Conservation (phyloP, 176 grass and related monocot species). For the Eremochloa ophiuroides region DNA sequence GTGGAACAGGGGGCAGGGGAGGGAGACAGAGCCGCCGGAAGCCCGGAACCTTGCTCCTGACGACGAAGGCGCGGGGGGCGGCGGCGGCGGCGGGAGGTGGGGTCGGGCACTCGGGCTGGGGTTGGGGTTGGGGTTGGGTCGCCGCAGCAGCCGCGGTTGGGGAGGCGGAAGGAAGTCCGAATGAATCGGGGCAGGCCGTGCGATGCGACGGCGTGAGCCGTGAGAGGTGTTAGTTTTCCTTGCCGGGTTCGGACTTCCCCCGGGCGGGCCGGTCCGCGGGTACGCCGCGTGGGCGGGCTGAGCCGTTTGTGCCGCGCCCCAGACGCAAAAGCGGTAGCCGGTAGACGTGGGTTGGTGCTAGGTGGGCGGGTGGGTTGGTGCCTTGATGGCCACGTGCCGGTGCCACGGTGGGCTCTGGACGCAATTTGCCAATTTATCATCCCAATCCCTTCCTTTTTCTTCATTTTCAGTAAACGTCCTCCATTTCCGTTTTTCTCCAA, state of each 20-base stretch:
- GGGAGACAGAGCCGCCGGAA: background rate
- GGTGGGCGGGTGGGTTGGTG: no score
- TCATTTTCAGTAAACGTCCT: no score
- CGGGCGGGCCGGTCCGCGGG: background rate
- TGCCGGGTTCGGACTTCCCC: background rate
- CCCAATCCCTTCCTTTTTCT: no score
- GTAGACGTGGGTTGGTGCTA: background rate
- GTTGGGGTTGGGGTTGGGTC: background rate
- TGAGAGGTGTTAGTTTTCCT: constrained; percentile 1
- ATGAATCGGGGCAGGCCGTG: background rate
- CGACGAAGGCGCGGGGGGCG: background rate
- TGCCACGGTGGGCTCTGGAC: no score
- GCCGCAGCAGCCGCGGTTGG: constrained; percentile 8
- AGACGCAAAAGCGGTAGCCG: background rate
- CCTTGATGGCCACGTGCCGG: no score
- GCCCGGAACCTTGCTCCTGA: background rate
- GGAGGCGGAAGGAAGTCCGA: background rate
- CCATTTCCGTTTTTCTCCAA: no score
- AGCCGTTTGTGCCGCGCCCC: background rate
- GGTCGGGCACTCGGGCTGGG: no score
- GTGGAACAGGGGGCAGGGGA: background rate
- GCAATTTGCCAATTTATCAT: no score
- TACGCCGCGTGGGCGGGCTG: background rate
- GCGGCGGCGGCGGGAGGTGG: background rate
- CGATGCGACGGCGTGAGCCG: constrained; percentile 14